Percentiles rank a stretch among this genome's conserved stretches.
phyloP scores from a whole-genome alignment of 2,329 filamentous ascomycete genomes.

The Exophiala sideris region DNA sequence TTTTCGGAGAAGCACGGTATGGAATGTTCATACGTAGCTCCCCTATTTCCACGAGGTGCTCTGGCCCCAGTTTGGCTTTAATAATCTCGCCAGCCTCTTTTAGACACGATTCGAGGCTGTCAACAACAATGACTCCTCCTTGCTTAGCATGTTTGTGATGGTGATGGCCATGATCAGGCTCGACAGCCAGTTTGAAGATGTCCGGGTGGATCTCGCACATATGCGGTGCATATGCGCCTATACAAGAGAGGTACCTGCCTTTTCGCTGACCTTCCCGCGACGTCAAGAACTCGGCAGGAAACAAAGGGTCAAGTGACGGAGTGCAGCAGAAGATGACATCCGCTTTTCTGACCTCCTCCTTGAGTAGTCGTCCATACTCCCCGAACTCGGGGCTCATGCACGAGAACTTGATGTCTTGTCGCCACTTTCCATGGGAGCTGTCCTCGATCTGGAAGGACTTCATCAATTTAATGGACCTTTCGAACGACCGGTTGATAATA shows the following conservation, averaged over 20 bases:
- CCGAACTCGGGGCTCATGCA: conserved; percentile 67
- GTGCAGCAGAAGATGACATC: conserved; percentile 90
- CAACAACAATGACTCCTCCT: conserved; percentile 60
- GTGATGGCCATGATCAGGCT: conserved; percentile 36
- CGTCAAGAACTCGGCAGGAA: conserved; percentile 70
- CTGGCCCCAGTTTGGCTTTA: conserved; percentile 67
- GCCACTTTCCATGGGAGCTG: conserved; percentile 57
- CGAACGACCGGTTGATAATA: conserved; percentile 69
- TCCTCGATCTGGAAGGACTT: conserved; percentile 51
- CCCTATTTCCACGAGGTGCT: conserved; percentile 81
- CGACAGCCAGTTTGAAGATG: conserved; percentile 64
- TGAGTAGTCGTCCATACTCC: conserved; percentile 65
- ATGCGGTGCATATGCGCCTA: conserved; percentile 57
- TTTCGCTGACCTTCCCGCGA: conserved; percentile 48
- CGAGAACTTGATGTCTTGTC: conserved; percentile 64
- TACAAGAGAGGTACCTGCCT: conserved; percentile 43
- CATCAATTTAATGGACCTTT: conserved; percentile 46
- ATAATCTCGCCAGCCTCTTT: conserved; percentile 85
- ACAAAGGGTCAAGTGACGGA: conserved; percentile 69
- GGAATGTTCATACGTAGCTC: conserved; percentile 52
- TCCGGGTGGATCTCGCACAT: conserved; percentile 84
- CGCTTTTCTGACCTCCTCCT: conserved; percentile 64
- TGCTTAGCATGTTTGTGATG: conserved; percentile 53
- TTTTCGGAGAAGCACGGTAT: background rate
- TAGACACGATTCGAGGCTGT: conserved; percentile 73